Evolutionary conservation across 371 early-diverging fungal species (phyloP), one percentile per base, ranked within the genome.

Genomic region (Apophysomyces sp.): DNA sequence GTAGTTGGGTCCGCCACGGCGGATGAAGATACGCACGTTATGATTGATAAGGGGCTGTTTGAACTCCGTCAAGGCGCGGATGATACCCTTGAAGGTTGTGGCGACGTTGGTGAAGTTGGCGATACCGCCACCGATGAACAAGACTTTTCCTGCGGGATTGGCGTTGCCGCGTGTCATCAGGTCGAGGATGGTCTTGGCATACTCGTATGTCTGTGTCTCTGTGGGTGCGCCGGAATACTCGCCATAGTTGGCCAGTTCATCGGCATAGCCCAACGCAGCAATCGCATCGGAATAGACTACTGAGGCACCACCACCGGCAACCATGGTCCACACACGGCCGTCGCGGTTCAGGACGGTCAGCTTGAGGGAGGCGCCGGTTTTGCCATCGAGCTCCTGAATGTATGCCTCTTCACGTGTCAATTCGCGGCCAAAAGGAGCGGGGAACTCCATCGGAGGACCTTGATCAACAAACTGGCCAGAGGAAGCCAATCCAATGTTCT

Each of bases 91-190:
- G 90, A 98, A 98, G 26, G 98, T 98, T 55, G 96, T 86, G 18
- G 97, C 97, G 18, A 98, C 98, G 78, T 98, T 97, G 78, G 98
- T 98, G 66, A 98, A 98, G 90, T 98, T 98, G 80, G 98, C 98
- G 71, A 98, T 98, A 78, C 98, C 98, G 72, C 98, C 98, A 71
- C 98, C 98, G 69, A 98, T 94, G 77, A 98, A 93, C 57, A 98
- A 82, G 60, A 96, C 85, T 77, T 98, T 98, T 72, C 97, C 97
- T 28, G 94, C 87, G 57, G 93, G 87, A 69, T 94, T 86, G 41
- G 78, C 83, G 7, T 80, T 69, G 58, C 90, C 90, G 56, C 96
- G 94, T 12, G 98, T 97, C 98, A 98, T 98, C 57, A 98, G 82
- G 67, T 97, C 98, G 54, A 98, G 78, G 58, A 98, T 93, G 56